These are phyloP conservation scores for Raffaelea ambrosiae DNA, from an alignment of 2,329 filamentous ascomycete genomes.

Conservation along the genomic window DNA sequence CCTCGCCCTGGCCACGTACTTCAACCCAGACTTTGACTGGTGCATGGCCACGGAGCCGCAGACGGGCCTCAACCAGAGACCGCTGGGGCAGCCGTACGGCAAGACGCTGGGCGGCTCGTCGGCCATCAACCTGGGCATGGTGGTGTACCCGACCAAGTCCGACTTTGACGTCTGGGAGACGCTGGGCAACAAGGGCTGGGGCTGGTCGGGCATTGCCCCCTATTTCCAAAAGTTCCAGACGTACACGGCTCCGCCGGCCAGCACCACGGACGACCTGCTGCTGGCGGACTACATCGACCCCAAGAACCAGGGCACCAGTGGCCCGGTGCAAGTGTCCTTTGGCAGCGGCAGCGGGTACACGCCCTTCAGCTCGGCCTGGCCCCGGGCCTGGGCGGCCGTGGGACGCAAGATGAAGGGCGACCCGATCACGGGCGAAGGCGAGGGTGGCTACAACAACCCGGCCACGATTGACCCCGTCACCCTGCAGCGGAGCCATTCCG, in stretches of 20 bases:
- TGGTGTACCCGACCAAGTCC: not conserved
- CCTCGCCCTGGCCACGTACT: slow-evolving; percentile 1
- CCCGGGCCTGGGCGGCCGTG: not conserved
- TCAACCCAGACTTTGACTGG: slow-evolving; percentile 4
- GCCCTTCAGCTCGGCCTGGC: slow-evolving; percentile 1
- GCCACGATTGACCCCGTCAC: not conserved
- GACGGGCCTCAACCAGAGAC: not conserved
- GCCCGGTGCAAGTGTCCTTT: slow-evolving; percentile 1
- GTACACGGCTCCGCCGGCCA: not conserved
- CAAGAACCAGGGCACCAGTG: not conserved
- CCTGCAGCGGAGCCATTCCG: not conserved
- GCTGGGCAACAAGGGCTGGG: slow-evolving; percentile 49
- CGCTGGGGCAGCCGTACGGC: slow-evolving; percentile 1
- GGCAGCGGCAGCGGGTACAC: not conserved
- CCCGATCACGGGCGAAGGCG: not conserved
- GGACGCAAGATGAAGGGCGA: not conserved
- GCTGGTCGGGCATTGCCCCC: slow-evolving; percentile 27
- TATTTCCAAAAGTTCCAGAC: slow-evolving; percentile 13
- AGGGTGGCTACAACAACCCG: not conserved
- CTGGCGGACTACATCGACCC: not conserved
- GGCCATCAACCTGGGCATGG: slow-evolving; percentile 4
- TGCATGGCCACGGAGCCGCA: slow-evolving; percentile 2
- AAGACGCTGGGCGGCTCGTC: slow-evolving; percentile 3
- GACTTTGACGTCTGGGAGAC: slow-evolving; percentile 47
- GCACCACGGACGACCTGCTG: not conserved